Base-by-base conservation (phyloP, 441 rosid genomes). In the Lepidium campestre region DNA sequence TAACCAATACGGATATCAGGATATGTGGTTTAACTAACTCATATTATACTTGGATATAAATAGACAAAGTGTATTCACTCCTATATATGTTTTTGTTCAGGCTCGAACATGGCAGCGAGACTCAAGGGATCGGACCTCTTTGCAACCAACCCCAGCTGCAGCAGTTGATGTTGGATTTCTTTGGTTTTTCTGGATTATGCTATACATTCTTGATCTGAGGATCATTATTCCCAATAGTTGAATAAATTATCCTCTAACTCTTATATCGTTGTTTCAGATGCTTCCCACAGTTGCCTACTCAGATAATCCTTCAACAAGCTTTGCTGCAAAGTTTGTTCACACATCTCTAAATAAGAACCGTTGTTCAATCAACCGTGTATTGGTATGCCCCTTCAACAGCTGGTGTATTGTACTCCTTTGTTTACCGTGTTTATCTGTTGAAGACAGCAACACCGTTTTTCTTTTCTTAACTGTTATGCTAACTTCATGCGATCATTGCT, bases 291-390 rank as follows among this genome's bases (percentile, higher is more conserved):
- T 78, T 84, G 94, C 96, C 27, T 88, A 91, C 82, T 75, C 95
- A n/a, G 99, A 94, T 77, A 94, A 94, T 67, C 96, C 99, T 75
- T 94, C 97, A 35, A 86, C 96, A 59, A 89, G 97, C 79, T 94
- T 87, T 84, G 85, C 93, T 57, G 92, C 98, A 56, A 94, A 94
- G 74, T 89, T 89, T 86, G 98, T 91, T 58, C 99, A 94, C 79
- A 81, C 99, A 45, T 94, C 99, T 29, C 80, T 94, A 13, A 94
- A 94, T 82, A 94, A 94, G 77, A 89, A 91, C 59, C 96, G 97
- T 8, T 87, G 96, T 83, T 91, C 98, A 58, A 94, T 94, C 73
- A 94, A 94, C 80, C 81, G 86, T 18, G 92, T 91, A 76, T 66
- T 89, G 96, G 99, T 94, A 77, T 75, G 87, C 67, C 70, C 41